Conservation (phyloP, 495 filamentous ascomycete genomes). For the Aspergillus indologenus region DNA sequence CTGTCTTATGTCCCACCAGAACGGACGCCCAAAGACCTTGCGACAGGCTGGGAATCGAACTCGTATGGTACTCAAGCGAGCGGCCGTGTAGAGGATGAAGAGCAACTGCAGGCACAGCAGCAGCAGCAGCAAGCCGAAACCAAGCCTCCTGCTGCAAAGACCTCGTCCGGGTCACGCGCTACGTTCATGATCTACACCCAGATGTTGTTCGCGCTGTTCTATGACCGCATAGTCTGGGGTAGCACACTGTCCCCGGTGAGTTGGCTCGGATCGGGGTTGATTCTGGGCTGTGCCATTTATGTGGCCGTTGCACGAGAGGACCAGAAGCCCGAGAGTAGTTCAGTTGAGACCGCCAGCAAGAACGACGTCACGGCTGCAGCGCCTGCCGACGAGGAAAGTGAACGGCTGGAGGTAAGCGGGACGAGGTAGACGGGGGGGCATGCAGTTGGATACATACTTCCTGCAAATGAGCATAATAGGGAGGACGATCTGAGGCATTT, state of each 20-base stretch:
- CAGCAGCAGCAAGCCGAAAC: conserved; percentile 2
- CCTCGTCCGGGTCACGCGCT: conserved; percentile 57
- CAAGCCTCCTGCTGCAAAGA: conserved; percentile 14
- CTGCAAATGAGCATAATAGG: background rate
- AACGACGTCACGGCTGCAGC: conserved; percentile 5
- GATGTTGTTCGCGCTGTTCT: conserved; percentile 85
- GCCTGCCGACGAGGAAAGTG: background rate
- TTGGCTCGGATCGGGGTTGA: conserved; percentile 70
- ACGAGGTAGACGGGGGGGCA: background rate
- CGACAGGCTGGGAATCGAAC: conserved; percentile 2
- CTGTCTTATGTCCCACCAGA: conserved; percentile 59
- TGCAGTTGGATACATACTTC: background rate
- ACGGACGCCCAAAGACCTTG: conserved; percentile 22
- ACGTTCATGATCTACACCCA: conserved; percentile 90
- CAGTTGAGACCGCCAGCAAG: background rate
- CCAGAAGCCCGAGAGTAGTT: conserved; percentile 25
- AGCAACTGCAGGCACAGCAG: background rate
- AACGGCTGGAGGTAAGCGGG: conserved; percentile 1
- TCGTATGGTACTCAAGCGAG: conserved; percentile 6
- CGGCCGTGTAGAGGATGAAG: conserved; percentile 2
- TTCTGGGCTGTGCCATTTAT: conserved; percentile 77
- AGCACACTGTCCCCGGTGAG: conserved; percentile 63
- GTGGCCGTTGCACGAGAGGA: conserved; percentile 58
- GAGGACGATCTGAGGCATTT: conserved; percentile 11
- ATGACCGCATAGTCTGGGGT: conserved; percentile 77